Base-by-base conservation (phyloP, 2,329 filamentous ascomycete genomes). In the Exophiala viscosa region DNA sequence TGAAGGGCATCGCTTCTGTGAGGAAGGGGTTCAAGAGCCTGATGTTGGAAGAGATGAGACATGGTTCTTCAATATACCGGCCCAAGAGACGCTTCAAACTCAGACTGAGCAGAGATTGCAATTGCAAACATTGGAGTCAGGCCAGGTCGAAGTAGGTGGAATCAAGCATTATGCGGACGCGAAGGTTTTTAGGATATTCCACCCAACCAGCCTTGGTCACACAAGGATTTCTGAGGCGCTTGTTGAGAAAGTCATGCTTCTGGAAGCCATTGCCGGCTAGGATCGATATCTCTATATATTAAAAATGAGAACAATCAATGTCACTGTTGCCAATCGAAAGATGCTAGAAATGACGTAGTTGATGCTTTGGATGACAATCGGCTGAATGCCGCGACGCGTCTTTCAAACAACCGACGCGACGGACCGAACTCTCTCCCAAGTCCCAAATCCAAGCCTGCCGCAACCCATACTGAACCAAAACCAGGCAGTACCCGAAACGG, bases 1-100 rank as follows among this genome's bases (percentile, higher is more conserved):
- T 36, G 55, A 62, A 23, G 58, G 55, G 7, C 64, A 66, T 52
- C 55, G 64, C 4, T 66, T 66, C 48, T 66, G 64, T 44, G 63
- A 60, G 20, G 53, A 54, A 9, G 60, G 59, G 5, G 59, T 60
- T 2, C 32, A 50, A 7, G 61, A 63, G 43, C 60, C 61, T 14
- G 52, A 54, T 14, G 38, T 58, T 28, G 55, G 57, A 31, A 56
- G 57, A n/a, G 39, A 50, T 3, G 57, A 58, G 17, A 64, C 63
- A 15, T 66, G 64, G 64, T 66, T 66, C 46, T 66, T 64, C 58
- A 61, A 63, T 44, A 47, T 60, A 5, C 48, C 54, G 5, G 18
- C 48, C 5, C 23, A 41, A 8, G 9, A 34, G 20, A 32, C 33
- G 13, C 18, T 13, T 14, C 14, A 28, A 17, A 18, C 20, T 17